These are phyloP conservation scores for Acrocalymma vagum DNA, from an alignment of 2,329 filamentous ascomycete species.

Conservation along the genomic window DNA sequence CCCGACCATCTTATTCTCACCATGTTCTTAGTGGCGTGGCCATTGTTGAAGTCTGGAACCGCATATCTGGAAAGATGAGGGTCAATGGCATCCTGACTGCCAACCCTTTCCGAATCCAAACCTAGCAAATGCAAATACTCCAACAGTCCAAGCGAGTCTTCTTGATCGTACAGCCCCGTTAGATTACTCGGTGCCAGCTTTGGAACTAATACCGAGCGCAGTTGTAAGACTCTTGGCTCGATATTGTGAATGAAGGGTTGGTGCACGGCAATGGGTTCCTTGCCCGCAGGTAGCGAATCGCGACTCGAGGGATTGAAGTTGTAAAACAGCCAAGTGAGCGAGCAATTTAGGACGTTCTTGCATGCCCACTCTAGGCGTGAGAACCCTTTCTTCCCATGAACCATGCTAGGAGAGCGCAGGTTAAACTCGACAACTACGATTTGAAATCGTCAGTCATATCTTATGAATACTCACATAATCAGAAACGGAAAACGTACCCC, in stretches of 20 bases:
- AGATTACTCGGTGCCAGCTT: constrained; percentile 25
- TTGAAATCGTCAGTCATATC: constrained; percentile 6
- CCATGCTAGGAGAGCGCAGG: constrained; percentile 77
- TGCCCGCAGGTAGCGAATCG: constrained; percentile 32
- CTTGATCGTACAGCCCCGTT: constrained; percentile 60
- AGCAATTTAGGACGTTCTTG: constrained; percentile 75
- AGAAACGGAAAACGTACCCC: constrained; percentile 65
- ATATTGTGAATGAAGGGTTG: constrained; percentile 41
- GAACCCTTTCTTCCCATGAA: constrained; percentile 84
- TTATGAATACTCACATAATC: neutral
- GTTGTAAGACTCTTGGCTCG: constrained; percentile 23
- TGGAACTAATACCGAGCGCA: constrained; percentile 39
- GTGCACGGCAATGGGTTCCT: constrained; percentile 36
- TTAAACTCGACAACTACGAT: constrained; percentile 76
- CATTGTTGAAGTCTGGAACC: constrained; percentile 57
- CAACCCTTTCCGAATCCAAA: constrained; percentile 71
- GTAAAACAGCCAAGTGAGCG: constrained; percentile 80
- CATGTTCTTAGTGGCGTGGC: constrained; percentile 28
- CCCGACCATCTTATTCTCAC: constrained; percentile 53
- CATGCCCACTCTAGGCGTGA: constrained; percentile 80
- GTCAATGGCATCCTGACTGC: constrained; percentile 67
- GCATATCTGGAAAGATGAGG: constrained; percentile 74
- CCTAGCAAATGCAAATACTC: constrained; percentile 79
- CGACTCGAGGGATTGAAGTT: constrained; percentile 56
- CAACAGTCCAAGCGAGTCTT: constrained; percentile 71